Evolutionary conservation across 352 stramenopile species (phyloP), one percentile per base, ranked within the genome.

Genomic region (Globisporangium yorkense): DNA sequence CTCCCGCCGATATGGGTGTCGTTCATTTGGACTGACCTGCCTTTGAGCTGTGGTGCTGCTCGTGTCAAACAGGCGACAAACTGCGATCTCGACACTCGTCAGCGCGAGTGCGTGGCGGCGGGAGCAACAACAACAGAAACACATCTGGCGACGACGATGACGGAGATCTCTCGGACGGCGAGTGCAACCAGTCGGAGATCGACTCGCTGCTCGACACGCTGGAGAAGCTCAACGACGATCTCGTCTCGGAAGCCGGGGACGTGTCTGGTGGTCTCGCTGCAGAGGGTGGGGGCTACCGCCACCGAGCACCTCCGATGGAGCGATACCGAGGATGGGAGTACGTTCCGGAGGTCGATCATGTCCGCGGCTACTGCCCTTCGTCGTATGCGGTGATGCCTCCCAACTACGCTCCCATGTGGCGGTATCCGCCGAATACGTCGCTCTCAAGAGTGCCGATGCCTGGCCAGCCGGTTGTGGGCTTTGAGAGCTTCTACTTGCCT

Each of bases 231-330:
- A 55, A 72, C 45, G 55, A 56, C 24, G 66, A 72, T 16, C 59
- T 72, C 18, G 39, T 58, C 18, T 67, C 55, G 7, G 66, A 70
- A 31, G 50, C 58, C 16, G 65, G 59, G n/a, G 66, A 69, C 8
- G 9, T 68, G 39, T 65, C 57, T 2, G 58, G 62, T 8, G 52
- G 58, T 20, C 53, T 58, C 10, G 16, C 33, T 9, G 39, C 39
- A 27, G 53, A 66, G 18, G 35, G 12, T 4, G 48, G 16, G 15
- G 18, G 18, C 7, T 16, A 41, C 10, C 24, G 33, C 43, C 43
- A 39, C 27, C 35, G 6, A 21, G 21, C 31, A 51, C n/a, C 56
- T 2, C 31, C 48, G 2, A 53, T 51, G 21, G 43, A 59, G 60
- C 52, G 47, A 12, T 52, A 51, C 37, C 21, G 50, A 44, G 56